Evolutionary conservation across 1,284 basidiomycete genomes (phyloP).

Genomic region (Marasmius fiardii): DNA sequence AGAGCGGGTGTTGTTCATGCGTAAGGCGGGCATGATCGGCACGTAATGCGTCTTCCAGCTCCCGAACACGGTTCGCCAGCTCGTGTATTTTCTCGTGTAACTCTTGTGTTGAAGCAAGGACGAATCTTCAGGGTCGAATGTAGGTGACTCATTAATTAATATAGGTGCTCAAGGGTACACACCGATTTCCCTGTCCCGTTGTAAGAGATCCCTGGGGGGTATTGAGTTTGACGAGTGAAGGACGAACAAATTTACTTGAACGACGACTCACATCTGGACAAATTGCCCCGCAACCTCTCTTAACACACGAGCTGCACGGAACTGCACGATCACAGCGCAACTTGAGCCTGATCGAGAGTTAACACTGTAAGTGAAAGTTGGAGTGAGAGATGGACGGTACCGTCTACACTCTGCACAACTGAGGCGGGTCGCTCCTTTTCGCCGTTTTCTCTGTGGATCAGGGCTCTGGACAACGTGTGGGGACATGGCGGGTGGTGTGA

Average conservation of each 20-base stretch:
- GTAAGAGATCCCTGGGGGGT: constrained; percentile 60
- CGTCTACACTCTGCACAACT: constrained; percentile 77
- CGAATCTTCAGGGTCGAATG: constrained; percentile 48
- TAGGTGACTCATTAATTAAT: constrained; percentile 9
- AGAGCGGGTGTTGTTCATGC: constrained; percentile 59
- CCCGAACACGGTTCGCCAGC: constrained; percentile 67
- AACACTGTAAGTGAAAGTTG: background rate
- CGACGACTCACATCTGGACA: constrained; percentile 48
- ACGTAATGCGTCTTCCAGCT: constrained; percentile 73
- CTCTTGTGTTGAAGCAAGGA: constrained; percentile 77
- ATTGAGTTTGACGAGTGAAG: constrained; percentile 6
- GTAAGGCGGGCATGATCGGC: constrained; percentile 57
- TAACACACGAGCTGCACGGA: constrained; percentile 62
- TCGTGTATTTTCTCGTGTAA: constrained; percentile 79
- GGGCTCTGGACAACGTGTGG: constrained; percentile 25
- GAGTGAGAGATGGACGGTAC: constrained; percentile 25
- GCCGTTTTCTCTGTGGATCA: constrained; percentile 56
- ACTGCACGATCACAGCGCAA: constrained; percentile 71
- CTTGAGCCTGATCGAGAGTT: constrained; percentile 50
- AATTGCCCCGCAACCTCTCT: constrained; percentile 44
- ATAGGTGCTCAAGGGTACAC: constrained; percentile 17
- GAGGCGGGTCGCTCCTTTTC: constrained; percentile 71
- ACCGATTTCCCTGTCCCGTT: constrained; percentile 80
- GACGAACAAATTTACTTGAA: constrained; percentile 12
- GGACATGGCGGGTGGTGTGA: constrained; percentile 30